Evolutionary conservation across 2,329 filamentous ascomycete species (phyloP).

Genomic region (Sarocladium kiliense): DNA sequence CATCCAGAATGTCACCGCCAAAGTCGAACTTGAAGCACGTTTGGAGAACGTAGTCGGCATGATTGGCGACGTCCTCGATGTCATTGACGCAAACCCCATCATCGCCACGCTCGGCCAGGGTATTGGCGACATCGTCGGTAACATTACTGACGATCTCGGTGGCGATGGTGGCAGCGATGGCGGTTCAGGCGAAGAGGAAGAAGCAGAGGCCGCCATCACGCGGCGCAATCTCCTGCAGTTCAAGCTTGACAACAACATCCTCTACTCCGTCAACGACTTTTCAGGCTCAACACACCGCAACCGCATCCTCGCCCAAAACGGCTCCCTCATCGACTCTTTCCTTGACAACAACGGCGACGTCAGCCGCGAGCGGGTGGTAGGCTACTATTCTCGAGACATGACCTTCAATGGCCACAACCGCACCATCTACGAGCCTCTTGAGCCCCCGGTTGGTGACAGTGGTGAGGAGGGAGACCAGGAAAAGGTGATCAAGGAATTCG

Average conservation of each 20-base stretch:
- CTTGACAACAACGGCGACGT: constrained; percentile 50
- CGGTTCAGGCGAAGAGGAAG: background rate
- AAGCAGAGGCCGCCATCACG: constrained; percentile 10
- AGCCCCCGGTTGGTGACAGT: constrained; percentile 20
- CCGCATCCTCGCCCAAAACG: constrained; percentile 49
- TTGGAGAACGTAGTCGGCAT: constrained; percentile 55
- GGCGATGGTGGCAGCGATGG: constrained; percentile 12
- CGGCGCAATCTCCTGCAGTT: constrained; percentile 28
- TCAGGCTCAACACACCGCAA: constrained; percentile 50
- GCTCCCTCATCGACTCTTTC: constrained; percentile 46
- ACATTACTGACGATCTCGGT: constrained; percentile 8
- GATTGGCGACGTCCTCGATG: constrained; percentile 52
- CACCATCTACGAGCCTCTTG: constrained; percentile 36
- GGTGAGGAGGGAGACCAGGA: background rate
- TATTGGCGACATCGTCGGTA: constrained; percentile 37
- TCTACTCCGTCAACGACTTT: constrained; percentile 58
- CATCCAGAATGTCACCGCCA: constrained; percentile 54
- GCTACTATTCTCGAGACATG: constrained; percentile 47
- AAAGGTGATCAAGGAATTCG: constrained; percentile 28
- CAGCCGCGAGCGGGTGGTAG: constrained; percentile 35
- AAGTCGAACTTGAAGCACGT: constrained; percentile 54
- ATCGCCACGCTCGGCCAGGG: constrained; percentile 49
- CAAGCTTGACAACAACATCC: constrained; percentile 50
- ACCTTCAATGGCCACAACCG: constrained; percentile 48
- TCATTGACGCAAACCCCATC: constrained; percentile 56